Conservation (phyloP, 306 rosid genomes). For the Castanopsis chinensis region DNA sequence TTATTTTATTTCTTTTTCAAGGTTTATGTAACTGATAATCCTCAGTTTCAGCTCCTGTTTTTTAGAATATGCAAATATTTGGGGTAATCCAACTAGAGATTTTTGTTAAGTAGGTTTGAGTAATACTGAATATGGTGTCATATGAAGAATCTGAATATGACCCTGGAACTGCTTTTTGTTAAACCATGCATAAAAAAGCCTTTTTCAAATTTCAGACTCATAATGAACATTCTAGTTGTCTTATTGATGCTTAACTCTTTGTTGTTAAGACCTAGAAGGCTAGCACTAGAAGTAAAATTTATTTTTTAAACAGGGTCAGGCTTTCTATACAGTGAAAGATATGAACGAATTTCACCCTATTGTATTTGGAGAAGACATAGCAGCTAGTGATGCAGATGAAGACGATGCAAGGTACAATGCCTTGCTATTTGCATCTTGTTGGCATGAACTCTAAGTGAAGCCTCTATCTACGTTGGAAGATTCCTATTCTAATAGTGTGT, state of each 20-base stretch:
- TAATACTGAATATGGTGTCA: background rate
- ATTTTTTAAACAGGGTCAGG: slow-evolving; percentile 57
- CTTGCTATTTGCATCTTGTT: background rate
- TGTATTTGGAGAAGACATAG: slow-evolving; percentile 57
- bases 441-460: background rate
- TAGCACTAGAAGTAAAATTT: background rate
- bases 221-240: background rate
- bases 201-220: background rate
- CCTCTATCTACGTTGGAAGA: background rate
- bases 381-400: slow-evolving; percentile 31
- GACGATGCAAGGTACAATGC: slow-evolving; percentile 43
- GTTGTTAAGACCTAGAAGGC: slow-evolving; percentile 10
- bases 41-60: background rate
- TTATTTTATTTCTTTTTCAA: background rate
- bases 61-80: background rate
- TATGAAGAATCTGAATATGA: background rate
- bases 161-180: background rate
- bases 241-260: background rate
- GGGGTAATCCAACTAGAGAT: background rate
- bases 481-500: background rate
- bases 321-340: slow-evolving; percentile 44
- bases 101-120: background rate
- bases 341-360: slow-evolving; percentile 45
- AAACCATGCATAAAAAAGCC: background rate
- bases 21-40: background rate